Evolutionary conservation across 1,284 basidiomycete species (phyloP).

Genomic region (Heterobasidion annosum): DNA sequence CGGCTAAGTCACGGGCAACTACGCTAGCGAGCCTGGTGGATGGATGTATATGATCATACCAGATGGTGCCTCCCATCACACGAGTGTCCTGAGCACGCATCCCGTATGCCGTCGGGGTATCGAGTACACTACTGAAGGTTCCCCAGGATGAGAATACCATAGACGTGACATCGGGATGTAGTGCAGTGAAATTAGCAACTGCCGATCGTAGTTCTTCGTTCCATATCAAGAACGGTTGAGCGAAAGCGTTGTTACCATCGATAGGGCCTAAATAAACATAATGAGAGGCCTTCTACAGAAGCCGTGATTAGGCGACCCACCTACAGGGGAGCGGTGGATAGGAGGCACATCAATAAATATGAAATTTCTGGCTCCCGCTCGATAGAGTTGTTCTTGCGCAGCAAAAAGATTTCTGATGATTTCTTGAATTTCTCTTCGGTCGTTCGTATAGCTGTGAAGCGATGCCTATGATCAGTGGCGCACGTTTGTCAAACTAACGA

Average conservation of each 20-base stretch:
- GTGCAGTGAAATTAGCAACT: conserved; percentile 23
- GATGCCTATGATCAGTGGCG: background rate
- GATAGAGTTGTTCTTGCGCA: conserved; percentile 34
- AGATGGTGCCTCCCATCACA: conserved; percentile 27
- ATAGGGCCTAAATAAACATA: conserved; percentile 1
- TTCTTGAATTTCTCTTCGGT: conserved; percentile 9
- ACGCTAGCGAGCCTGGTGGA: conserved; percentile 34
- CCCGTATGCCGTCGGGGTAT: conserved; percentile 29
- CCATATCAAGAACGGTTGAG: conserved; percentile 25
- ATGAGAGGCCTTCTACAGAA: too few species aligned
- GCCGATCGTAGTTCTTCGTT: conserved; percentile 26
- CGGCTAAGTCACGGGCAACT: conserved; percentile 28
- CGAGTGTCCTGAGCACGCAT: conserved; percentile 24
- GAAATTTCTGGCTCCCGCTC: conserved; percentile 45
- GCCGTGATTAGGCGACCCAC: conserved; percentile 22
- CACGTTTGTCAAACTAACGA: background rate
- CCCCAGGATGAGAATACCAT: conserved; percentile 37
- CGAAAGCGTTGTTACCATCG: conserved; percentile 4
- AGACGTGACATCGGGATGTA: conserved; percentile 33
- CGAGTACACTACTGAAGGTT: conserved; percentile 32
- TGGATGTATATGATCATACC: conserved; percentile 40
- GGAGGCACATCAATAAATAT: conserved; percentile 52
- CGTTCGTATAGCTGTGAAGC: conserved; percentile 5
- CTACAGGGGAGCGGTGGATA: conserved; percentile 34
- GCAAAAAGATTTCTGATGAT: conserved; percentile 25